These are phyloP conservation scores for Nymphaea thermarum DNA, from an alignment of 164 flowering plant genomes.

Conservation along the genomic window DNA sequence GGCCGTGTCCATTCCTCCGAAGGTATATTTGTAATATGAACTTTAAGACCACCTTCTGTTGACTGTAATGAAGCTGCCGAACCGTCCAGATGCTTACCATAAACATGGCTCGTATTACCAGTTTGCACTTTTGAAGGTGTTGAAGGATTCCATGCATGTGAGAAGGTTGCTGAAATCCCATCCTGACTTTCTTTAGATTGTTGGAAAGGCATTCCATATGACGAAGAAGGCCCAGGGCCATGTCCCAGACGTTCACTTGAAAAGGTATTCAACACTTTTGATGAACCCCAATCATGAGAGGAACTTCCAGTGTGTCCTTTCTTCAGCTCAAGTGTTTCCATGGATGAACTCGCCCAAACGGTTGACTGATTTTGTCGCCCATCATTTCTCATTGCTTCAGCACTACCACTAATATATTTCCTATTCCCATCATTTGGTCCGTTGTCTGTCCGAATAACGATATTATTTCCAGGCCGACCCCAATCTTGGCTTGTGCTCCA, in stretches of 20 bases:
- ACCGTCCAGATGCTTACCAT: not conserved
- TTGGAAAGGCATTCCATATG: not conserved
- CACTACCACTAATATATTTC: not conserved
- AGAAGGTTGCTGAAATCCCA: not conserved
- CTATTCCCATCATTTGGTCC: not conserved
- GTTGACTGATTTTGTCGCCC: constrained; percentile 11
- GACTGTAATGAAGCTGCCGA: not conserved
- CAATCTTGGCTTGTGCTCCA: not conserved
- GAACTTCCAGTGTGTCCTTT: not conserved
- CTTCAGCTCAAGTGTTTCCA: not conserved
- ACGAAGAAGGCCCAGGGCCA: not conserved
- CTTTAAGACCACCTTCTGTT: not conserved
- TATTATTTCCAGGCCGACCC: not conserved
- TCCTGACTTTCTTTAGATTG: not conserved
- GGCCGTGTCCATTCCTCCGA: not conserved
- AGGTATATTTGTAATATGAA: not conserved
- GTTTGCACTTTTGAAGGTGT: not conserved
- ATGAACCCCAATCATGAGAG: not conserved
- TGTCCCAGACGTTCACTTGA: not conserved
- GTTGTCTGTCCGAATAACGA: not conserved
- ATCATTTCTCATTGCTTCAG: not conserved
- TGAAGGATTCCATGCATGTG: not conserved
- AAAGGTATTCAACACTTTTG: not conserved
- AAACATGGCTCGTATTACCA: not conserved
- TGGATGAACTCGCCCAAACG: constrained; percentile 11